Evolutionary conservation across 1,284 basidiomycete species (phyloP).

Genomic region (Naganishia albida): DNA sequence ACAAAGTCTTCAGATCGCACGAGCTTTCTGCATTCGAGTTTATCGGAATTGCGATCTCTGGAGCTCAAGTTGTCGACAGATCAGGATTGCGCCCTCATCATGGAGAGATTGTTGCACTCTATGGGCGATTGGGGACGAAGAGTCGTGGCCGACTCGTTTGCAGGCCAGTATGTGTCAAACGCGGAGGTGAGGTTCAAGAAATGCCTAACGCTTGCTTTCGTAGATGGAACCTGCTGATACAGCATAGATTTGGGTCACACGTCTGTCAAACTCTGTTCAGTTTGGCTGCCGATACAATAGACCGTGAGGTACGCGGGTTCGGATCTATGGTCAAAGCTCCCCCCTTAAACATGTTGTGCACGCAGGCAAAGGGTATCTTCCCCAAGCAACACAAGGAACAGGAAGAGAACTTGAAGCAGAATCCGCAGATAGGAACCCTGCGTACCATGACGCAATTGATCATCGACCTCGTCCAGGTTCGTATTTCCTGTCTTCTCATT

Average conservation of each 20-base stretch:
- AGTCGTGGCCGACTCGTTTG: conserved; percentile 79
- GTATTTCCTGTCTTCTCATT: conserved; percentile 41
- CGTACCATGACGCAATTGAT: conserved; percentile 71
- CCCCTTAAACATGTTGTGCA: conserved; percentile 18
- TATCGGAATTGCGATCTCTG: conserved; percentile 78
- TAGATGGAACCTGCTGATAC: conserved; percentile 68
- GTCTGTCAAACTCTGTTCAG: conserved; percentile 84
- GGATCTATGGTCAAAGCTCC: background rate
- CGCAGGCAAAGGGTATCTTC: conserved; percentile 64
- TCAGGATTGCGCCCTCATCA: conserved; percentile 80
- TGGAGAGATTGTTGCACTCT: conserved; percentile 83
- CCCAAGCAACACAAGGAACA: conserved; percentile 59
- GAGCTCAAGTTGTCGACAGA: conserved; percentile 87
- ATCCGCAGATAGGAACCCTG: conserved; percentile 60
- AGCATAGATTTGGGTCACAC: conserved; percentile 86
- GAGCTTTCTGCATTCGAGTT: conserved; percentile 77
- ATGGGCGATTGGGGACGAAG: conserved; percentile 91
- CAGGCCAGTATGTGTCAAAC: conserved; percentile 69
- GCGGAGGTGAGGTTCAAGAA: background rate
- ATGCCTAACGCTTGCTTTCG: background rate
- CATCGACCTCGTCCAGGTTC: conserved; percentile 66
- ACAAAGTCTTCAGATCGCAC: conserved; percentile 65
- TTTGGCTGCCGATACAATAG: conserved; percentile 70
- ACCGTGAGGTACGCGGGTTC: conserved; percentile 67
- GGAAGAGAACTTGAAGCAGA: conserved; percentile 32